Evolutionary conservation across 2,329 filamentous ascomycete genomes (phyloP), one percentile per base, ranked within the genome.

Genomic region (Drechmeria coniospora): DNA sequence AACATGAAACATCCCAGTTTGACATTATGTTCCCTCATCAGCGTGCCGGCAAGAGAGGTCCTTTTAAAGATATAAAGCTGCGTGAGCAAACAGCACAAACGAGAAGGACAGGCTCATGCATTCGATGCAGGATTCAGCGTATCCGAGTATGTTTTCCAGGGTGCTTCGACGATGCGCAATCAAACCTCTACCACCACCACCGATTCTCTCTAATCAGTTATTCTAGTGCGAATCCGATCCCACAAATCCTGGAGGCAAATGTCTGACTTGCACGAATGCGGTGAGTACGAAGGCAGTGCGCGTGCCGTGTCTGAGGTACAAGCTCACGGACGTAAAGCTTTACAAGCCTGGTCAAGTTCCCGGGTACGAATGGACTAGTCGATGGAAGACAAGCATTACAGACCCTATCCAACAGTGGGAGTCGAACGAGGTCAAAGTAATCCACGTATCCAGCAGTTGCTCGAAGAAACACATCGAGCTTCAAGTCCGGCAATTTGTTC

Each of bases 71-170:
- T 28, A 51, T 56, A n/a, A 49, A 49, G 8, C 53, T 61, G 17
- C 59, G 67, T 15, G 55, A 66, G 34, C 54, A 62, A 36, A 74
- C 68, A 1, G 69, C 69, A 1, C 54, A 62, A 31, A 73, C 68
- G 2, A 57, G 69, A 32, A 64, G 62, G 29, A 63, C 68, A 12
- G 68, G 67, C 7, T 69, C 65, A 13, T 74, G 69, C 39, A 63
- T 74, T 32, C 56, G 68, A 24, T 74, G 69, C 36, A 58, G 65
- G 27, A 71, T 73, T 65, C 69, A 74, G 37, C 59, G 68, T 23
- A 72, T 74, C 38, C 59, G 69, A 26, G 68, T 73, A 46, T 58
- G 65, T 52, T 20, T 12, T 32, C 18, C 17, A 15, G 17, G 3
- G n/a, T n/a, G n/a, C n/a, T n/a, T n/a, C n/a, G n/a, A n/a, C n/a